These are phyloP conservation scores for Nepenthes alata DNA, from an alignment of 179 eudicot genomes.

Conservation along the genomic window DNA sequence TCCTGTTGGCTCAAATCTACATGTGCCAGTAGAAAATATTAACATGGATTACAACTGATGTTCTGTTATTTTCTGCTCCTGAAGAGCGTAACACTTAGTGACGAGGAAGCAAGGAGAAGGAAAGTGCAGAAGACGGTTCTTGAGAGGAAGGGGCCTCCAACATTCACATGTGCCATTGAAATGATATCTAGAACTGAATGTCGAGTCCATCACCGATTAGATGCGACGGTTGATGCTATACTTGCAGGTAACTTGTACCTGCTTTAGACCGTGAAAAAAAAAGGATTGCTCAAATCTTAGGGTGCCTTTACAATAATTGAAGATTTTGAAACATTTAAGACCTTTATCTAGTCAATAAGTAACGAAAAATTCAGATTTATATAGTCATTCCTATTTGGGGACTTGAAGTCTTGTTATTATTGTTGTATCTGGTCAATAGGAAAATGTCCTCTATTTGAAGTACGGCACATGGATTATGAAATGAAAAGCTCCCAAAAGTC, in stretches of 20 bases:
- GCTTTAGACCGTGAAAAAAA: no score
- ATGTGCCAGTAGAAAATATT: background rate
- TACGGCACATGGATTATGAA: slow-evolving; percentile 53
- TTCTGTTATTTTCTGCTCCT: slow-evolving; percentile 1
- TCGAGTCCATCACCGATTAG: slow-evolving; percentile 80
- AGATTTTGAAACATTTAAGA: background rate
- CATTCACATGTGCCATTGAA: slow-evolving; percentile 93
- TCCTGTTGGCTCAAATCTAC: background rate
- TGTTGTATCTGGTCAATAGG: slow-evolving; percentile 20
- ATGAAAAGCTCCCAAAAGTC: slow-evolving; percentile 23
- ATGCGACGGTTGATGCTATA: slow-evolving; percentile 90
- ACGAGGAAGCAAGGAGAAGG: slow-evolving; percentile 98
- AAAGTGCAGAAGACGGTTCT: slow-evolving; percentile 96
- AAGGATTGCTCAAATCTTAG: background rate
- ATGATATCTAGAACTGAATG: slow-evolving; percentile 83
- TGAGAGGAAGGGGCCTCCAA: slow-evolving; percentile 94
- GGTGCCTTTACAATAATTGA: background rate
- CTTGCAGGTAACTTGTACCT: slow-evolving; percentile 45
- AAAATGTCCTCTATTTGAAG: slow-evolving; percentile 62
- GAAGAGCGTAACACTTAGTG: slow-evolving; percentile 94
- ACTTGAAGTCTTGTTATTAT: no score
- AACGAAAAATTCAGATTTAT: no score
- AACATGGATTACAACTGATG: slow-evolving; percentile 5
- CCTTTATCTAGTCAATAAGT: no score
- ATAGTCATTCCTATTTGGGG: no score